A percentile compares a stretch with the other conserved stretches of the same genome.
Conservation (phyloP, 257 asterid genomes). For the Eustoma russellianum region DNA sequence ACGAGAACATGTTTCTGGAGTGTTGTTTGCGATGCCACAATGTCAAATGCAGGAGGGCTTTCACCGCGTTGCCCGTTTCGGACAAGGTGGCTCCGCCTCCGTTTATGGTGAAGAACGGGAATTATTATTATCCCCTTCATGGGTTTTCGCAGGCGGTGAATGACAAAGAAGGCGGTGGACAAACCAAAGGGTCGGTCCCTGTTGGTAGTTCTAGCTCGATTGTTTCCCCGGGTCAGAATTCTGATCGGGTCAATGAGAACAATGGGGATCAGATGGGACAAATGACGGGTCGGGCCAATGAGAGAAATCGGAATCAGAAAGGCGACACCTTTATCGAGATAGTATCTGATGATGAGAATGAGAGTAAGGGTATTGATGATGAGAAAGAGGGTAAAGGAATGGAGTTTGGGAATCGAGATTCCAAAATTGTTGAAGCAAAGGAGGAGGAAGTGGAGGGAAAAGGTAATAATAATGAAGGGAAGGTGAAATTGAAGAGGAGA, state of each 20-base stretch:
- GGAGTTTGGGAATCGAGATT: neutral
- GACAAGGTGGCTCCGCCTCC: slow-evolving; percentile 35
- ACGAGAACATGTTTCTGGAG: slow-evolving; percentile 23
- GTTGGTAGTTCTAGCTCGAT: too few species aligned
- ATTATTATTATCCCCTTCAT: slow-evolving; percentile 21
- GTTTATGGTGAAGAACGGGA: slow-evolving; percentile 38
- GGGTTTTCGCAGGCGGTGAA: slow-evolving; percentile 27
- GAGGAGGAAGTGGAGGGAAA: neutral
- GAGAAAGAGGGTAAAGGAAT: neutral
- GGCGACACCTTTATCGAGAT: neutral
- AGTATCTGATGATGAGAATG: neutral
- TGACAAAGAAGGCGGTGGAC: neutral
- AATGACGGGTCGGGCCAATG: slow-evolving; percentile 10
- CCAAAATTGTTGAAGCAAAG: neutral
- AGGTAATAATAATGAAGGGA: neutral
- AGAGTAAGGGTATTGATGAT: neutral
- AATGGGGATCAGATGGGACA: slow-evolving; percentile 27
- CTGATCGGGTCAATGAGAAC: slow-evolving; percentile 3
- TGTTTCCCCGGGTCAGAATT: neutral
- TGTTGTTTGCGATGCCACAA: slow-evolving; percentile 51
- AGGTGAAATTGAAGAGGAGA: slow-evolving; percentile 20
- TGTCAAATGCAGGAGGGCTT: slow-evolving; percentile 30
- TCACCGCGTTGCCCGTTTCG: slow-evolving; percentile 33
- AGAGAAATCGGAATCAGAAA: neutral
- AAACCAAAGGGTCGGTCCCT: slow-evolving; percentile 1